Conservation (phyloP, 495 filamentous ascomycete species). For the Ramalina intermedia region DNA sequence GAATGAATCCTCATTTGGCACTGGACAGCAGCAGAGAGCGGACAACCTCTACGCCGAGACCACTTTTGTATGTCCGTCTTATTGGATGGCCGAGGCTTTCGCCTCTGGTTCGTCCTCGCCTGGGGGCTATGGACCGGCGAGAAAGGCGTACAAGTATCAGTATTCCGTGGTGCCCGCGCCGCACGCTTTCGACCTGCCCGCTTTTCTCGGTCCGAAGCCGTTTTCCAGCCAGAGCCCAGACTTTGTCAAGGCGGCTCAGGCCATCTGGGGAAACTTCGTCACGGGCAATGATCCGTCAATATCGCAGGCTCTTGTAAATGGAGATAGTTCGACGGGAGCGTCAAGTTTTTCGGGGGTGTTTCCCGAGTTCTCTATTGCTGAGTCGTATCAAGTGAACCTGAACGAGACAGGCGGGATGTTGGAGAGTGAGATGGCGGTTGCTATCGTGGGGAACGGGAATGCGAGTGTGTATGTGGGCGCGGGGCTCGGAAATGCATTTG, state of each 20-base stretch:
- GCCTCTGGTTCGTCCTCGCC: conserved; percentile 6
- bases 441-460: conserved; percentile 1
- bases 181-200: conserved; percentile 40
- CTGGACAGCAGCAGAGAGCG: conserved; percentile 36
- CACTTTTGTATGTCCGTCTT: conserved; percentile 45
- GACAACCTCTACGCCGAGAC: conserved; percentile 45
- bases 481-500: conserved; percentile 34
- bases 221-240: conserved; percentile 16
- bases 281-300: conserved; percentile 36
- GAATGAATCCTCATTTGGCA: conserved; percentile 34
- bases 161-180: conserved; percentile 43
- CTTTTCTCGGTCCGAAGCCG: conserved; percentile 31
- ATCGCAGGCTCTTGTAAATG: conserved; percentile 20
- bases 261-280: conserved; percentile 38
- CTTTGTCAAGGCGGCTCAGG: conserved; percentile 21
- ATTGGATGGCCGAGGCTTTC: conserved; percentile 50
- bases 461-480: conserved; percentile 21
- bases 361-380: conserved; percentile 20
- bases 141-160: conserved; percentile 41
- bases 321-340: neutral
- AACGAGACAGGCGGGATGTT: conserved; percentile 39
- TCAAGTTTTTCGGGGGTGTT: conserved; percentile 6
- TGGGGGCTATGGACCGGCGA: neutral
- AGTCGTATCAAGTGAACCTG: conserved; percentile 32
- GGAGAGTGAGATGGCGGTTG: conserved; percentile 1